These are phyloP conservation scores for Termitomyces eurrhizus DNA, from an alignment of 768 basidiomycete genomes.

Conservation along the genomic window DNA sequence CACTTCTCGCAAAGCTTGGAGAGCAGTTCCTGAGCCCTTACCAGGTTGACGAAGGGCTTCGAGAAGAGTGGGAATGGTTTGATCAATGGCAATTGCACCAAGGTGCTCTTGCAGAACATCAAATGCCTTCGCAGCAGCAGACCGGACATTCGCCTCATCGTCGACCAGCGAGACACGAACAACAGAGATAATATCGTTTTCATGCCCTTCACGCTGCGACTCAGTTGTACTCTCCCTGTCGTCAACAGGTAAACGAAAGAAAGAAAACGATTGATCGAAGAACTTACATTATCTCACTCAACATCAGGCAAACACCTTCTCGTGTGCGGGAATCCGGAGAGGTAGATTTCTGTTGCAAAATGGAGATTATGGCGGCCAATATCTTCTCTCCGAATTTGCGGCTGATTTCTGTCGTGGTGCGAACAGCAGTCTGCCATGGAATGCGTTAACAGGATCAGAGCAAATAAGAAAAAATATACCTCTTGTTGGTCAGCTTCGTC, in stretches of 20 bases:
- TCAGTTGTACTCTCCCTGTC: conserved; percentile 80
- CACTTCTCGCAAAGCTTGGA: conserved; percentile 90
- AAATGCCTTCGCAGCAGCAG: conserved; percentile 85
- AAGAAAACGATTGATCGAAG: not conserved
- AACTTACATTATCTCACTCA: conserved; percentile 84
- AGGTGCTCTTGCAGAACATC: conserved; percentile 91
- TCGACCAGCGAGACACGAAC: conserved; percentile 87
- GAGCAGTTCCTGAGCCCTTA: conserved; percentile 89
- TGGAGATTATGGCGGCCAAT: conserved; percentile 76
- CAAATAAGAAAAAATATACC: conserved; percentile 35
- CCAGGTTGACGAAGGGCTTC: conserved; percentile 94
- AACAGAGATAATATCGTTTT: conserved; percentile 83
- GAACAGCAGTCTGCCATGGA: conserved; percentile 70
- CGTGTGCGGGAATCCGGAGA: conserved; percentile 63
- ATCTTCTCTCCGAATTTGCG: conserved; percentile 95
- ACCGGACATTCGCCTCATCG: conserved; percentile 77
- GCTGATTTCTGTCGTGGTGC: conserved; percentile 85
- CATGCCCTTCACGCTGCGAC: conserved; percentile 79
- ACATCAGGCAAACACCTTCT: conserved; percentile 84
- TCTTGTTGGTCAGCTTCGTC: conserved; percentile 87
- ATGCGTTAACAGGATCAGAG: not conserved
- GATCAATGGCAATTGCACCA: conserved; percentile 89
- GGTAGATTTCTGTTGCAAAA: conserved; percentile 62
- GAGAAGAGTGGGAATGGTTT: conserved; percentile 92
- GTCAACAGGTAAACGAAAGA: not conserved